Base-by-base conservation (phyloP, 495 filamentous ascomycete species). In the Thermochaetoides thermophila region DNA sequence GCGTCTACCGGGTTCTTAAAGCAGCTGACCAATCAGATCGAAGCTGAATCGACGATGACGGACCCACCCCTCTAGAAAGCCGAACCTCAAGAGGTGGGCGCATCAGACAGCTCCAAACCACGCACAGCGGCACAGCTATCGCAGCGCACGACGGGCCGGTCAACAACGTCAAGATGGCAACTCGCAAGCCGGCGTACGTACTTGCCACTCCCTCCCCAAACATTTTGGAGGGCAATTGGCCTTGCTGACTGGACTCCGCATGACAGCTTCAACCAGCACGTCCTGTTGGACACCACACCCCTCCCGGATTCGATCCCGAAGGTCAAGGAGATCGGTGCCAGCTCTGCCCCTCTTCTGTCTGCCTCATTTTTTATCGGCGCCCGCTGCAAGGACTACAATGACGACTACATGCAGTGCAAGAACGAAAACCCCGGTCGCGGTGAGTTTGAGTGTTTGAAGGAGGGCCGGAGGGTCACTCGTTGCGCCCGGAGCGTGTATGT, bases 381-480 rank as follows among this genome's bases (percentile, higher is more conserved):
- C 39, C 75, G 86, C 46, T 99, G 89, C 74, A 76, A 71, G 50
- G 66, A 80, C 29, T 99, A 84, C 66, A 97, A 95, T 60, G 89
- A 99, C 64, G 89, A 99, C 61, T 99, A 74, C 60, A 96, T 99
- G 85, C 75, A 89, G 61, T 99, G 89, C 75, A 99, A 96, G 76
- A 79, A 71, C 31, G 82, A 92, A 65, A 71, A 66, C 48, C 69
- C 81, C 29, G 91, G 89, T 34, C 72, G 65, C 59, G 91, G 87
- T 40, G 91, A 96, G 65, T 56, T 91, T 30, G 84, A 94, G 35
- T 99, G 89, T 59, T 59, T 99, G 68, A 82, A 79, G 69, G 89
- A 99, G 60, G 89, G 89, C 25, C 68, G 89, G 55, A 84, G 86
- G 59, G 89, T 96, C 27, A 99, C 89, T 40, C 66, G 91, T 55